phyloP scores from a whole-genome alignment of 805 yeast species.

The Scheffersomyces lignosus region DNA sequence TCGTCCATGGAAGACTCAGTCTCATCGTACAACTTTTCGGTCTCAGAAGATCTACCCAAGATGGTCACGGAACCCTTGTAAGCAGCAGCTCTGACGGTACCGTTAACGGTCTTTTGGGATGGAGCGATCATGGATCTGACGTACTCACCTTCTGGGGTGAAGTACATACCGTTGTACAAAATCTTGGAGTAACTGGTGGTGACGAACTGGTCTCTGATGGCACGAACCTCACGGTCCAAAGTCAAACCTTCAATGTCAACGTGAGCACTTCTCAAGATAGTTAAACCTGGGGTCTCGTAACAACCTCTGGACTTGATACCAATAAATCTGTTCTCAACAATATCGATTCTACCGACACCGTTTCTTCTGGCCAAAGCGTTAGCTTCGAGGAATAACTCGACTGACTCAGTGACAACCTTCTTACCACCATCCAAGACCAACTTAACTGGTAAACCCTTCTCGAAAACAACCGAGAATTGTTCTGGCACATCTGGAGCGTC shows the following conservation, averaged over 20 bases:
- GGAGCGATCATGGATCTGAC: conserved; percentile 92
- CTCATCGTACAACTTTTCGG: conserved; percentile 96
- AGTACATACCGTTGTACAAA: conserved; percentile 96
- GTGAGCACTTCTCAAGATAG: conserved; percentile 90
- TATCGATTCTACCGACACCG: conserved; percentile 99
- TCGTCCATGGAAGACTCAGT: conserved; percentile 99
- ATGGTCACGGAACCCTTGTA: conserved; percentile 87
- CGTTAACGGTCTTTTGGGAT: conserved; percentile 93
- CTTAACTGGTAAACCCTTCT: conserved; percentile 85
- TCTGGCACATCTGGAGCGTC: conserved; percentile 96
- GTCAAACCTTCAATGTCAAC: conserved; percentile 97
- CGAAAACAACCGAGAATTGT: conserved; percentile 77
- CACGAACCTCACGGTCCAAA: conserved; percentile 95
- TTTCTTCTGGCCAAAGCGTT: conserved; percentile 96
- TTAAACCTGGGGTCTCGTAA: conserved; percentile 98
- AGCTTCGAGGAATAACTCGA: conserved; percentile 88
- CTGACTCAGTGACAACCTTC: conserved; percentile 74
- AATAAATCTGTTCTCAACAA: conserved; percentile 97
- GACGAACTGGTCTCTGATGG: conserved; percentile 93
- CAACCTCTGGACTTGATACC: conserved; percentile 99
- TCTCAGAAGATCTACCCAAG: conserved; percentile 91
- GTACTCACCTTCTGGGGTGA: conserved; percentile 97
- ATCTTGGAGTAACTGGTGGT: conserved; percentile 88
- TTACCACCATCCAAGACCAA: conserved; percentile 65
- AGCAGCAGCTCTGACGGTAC: conserved; percentile 89